Evolutionary conservation across 106 monocot genomes (phyloP), one percentile per base, ranked within the genome.

Genomic region (Acanthochlamys bracteata): DNA sequence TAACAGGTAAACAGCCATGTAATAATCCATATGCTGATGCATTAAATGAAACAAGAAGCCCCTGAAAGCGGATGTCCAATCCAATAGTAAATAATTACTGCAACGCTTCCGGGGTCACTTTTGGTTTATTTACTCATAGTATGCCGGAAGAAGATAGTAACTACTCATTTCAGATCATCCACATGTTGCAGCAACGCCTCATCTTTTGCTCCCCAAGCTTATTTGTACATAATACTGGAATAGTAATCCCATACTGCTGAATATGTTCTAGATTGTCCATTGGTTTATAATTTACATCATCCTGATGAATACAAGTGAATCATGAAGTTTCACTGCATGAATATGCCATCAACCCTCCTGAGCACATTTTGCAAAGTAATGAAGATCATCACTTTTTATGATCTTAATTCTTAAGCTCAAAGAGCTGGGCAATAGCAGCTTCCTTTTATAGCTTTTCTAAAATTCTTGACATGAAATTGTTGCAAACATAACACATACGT

Each of bases 201-300:
- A 68, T 88, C 88, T 65, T 83, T 88, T 1, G 83, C 88, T 62
- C 88, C 55, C 88, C 88, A 88, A 21, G 83, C 88, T 75, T 88
- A 83, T 54, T 83, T 88, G 66, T 88, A 88, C n/a, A n/a, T n/a
- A n/a, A n/a, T n/a, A n/a, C n/a, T 20, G 88, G 83, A 61, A 88
- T 78, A 3, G 74, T 83, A 51, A 88, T 83, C 41, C 88, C 88
- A 53, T 88, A 83, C 55, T 83, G 79, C 20, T 83, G 83, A 57
- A 88, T 80, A n/a, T 88, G 83, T 57, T 88, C 68, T 63, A 83
- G 39, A 57, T 83, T 88, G 63, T 88, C 88, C 39, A 80, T 88
- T 47, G 88, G 88, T 46, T 83, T 88, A 66, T 88, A 88, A 52
- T 83, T 83, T n/a, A 78, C 66, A 73, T 88, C 69, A 39, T 73